Evolutionary conservation across 2,329 filamentous ascomycete species (phyloP).

Genomic region (Neopestalotiopsis sp.): DNA sequence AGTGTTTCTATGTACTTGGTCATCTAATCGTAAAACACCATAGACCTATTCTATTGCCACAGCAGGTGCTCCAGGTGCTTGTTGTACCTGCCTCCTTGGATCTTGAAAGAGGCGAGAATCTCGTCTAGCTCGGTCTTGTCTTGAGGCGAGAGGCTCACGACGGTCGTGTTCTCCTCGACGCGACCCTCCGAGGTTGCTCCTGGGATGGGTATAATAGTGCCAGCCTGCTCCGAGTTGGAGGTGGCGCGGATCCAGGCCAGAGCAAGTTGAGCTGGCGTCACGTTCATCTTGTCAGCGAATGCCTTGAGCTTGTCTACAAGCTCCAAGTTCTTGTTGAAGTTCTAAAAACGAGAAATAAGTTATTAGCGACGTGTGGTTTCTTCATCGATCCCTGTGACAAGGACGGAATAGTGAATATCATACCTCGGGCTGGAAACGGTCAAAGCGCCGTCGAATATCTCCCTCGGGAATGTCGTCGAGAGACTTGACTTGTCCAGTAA

Average conservation of each 20-base stretch:
- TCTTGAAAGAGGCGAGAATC: conserved; percentile 11
- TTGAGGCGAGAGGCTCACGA: conserved; percentile 19
- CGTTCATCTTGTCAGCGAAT: conserved; percentile 58
- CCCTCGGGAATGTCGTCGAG: conserved; percentile 50
- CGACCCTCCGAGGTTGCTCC: conserved; percentile 37
- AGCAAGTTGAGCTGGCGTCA: conserved; percentile 61
- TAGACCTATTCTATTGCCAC: background rate
- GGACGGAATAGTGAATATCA: background rate
- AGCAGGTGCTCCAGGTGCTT: background rate
- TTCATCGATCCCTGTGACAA: no score
- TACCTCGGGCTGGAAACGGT: conserved; percentile 51
- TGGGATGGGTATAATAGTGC: conserved; percentile 41
- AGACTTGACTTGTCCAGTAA: conserved; percentile 55
- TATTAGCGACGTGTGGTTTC: background rate
- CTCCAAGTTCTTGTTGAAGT: conserved; percentile 60
- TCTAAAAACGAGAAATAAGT: conserved; percentile 26
- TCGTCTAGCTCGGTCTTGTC: conserved; percentile 17
- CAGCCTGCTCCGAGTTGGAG: conserved; percentile 44
- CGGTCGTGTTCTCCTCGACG: conserved; percentile 38
- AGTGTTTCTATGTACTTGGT: background rate
- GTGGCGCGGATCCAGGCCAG: conserved; percentile 60
- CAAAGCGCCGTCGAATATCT: conserved; percentile 52
- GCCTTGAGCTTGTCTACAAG: conserved; percentile 54
- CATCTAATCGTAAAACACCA: background rate
- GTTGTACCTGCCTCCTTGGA: conserved; percentile 19